Percentiles rank a stretch among this genome's conserved stretches.
phyloP scores from a whole-genome alignment of 2,329 filamentous ascomycete genomes.

The Talaromyces piceae region DNA sequence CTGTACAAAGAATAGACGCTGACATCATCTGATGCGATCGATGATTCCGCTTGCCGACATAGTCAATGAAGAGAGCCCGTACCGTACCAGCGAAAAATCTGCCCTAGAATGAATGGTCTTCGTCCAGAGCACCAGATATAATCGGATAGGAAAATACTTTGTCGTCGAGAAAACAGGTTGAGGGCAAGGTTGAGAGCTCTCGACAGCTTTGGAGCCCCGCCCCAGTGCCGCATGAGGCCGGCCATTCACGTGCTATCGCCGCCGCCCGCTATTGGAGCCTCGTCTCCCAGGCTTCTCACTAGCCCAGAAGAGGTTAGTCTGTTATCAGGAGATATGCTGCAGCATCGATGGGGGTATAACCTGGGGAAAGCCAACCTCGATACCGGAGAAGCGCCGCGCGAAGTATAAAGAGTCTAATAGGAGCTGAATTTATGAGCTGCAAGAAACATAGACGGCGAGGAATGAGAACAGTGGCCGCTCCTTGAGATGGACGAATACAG shows the following conservation, averaged over 20 bases:
- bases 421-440: too few relatives aligned
- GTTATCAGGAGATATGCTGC: too few relatives aligned
- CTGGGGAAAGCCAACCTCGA: too few relatives aligned
- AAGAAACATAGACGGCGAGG: too few relatives aligned
- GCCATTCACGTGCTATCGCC: constrained; percentile 8
- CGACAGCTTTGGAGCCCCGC: constrained; percentile 3
- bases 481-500: too few relatives aligned
- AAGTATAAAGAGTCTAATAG: too few relatives aligned
- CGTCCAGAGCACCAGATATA: background rate
- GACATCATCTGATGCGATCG: too few relatives aligned
- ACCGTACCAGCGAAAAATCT: background rate
- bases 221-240: background rate
- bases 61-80: background rate
- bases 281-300: too few relatives aligned
- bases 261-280: constrained; percentile 3
- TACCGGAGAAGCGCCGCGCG: too few relatives aligned
- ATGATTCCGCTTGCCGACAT: background rate
- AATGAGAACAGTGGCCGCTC: too few relatives aligned
- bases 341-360: too few relatives aligned
- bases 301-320: too few relatives aligned
- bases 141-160: background rate
- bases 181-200: background rate
- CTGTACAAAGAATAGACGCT: background rate
- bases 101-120: background rate
- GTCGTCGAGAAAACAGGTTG: background rate